phyloP scores from a whole-genome alignment of 768 basidiomycete species.

The Suillus subluteus region DNA sequence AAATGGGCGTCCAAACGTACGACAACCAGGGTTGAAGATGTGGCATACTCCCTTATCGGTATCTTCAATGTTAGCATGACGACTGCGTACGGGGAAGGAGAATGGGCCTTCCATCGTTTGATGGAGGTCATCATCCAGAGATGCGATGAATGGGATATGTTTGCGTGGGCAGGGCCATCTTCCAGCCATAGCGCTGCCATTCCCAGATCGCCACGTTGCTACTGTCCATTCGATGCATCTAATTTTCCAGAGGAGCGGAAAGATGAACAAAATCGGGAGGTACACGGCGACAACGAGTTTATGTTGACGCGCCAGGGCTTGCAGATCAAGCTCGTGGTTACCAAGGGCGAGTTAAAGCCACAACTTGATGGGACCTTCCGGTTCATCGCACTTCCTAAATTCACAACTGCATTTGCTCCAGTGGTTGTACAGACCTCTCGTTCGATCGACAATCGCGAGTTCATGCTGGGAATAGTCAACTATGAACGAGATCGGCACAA shows the following conservation, averaged over 20 bases:
- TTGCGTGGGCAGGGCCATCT: conserved; percentile 25
- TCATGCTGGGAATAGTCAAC: conserved; percentile 9
- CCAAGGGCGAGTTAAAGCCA: conserved; percentile 10
- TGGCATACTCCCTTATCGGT: conserved; percentile 29
- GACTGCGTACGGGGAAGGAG: conserved; percentile 21
- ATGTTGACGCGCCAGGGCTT: conserved; percentile 20
- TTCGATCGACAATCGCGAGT: background rate
- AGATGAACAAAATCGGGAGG: conserved; percentile 5
- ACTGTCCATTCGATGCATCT: conserved; percentile 1
- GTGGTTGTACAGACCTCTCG: background rate
- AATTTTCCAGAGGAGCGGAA: background rate
- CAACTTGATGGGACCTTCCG: background rate
- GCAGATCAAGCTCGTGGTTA: conserved; percentile 18
- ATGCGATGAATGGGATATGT: conserved; percentile 29
- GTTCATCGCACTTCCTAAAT: background rate
- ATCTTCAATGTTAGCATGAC: conserved; percentile 27
- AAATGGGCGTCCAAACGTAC: conserved; percentile 27
- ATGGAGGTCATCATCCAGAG: conserved; percentile 27
- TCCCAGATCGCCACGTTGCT: conserved; percentile 22
- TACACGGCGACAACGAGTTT: conserved; percentile 21
- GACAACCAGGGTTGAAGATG: conserved; percentile 29
- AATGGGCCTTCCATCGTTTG: conserved; percentile 30
- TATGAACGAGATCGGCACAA: background rate
- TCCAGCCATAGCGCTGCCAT: conserved; percentile 20
- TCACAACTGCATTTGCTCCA: conserved; percentile 1